Percentiles rank a stretch among this genome's conserved stretches.
Conservation (phyloP, 2,329 filamentous ascomycete species). For the Macrophomina tecta region DNA sequence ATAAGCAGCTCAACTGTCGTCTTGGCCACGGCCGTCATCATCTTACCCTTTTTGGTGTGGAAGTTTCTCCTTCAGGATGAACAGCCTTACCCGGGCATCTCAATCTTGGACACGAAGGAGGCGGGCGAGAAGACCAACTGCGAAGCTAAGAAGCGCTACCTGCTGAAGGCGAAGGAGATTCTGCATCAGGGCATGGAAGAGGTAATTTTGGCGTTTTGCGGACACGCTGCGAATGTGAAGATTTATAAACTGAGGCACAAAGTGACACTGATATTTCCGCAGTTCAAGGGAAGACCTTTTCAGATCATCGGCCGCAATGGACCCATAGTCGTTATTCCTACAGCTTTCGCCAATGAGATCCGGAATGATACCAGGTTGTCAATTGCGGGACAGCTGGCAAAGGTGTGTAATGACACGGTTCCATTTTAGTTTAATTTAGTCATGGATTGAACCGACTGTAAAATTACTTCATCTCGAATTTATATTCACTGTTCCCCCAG, state of each 20-base stretch:
- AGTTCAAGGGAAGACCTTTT: conserved; percentile 6
- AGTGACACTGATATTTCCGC: neutral
- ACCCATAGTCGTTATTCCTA: neutral
- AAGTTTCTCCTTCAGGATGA: neutral
- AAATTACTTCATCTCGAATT: too few relatives aligned
- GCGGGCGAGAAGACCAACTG: neutral
- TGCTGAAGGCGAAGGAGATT: neutral
- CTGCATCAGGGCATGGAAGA: conserved; percentile 11
- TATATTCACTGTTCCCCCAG: too few relatives aligned
- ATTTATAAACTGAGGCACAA: neutral
- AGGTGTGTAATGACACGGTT: neutral
- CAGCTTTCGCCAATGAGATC: conserved; percentile 5
- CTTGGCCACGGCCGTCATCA: neutral
- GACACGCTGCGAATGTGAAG: too few relatives aligned
- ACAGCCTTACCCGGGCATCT: conserved; percentile 1
- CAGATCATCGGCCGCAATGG: conserved; percentile 4
- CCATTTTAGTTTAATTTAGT: too few relatives aligned
- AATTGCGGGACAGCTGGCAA: too few relatives aligned
- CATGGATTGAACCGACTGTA: too few relatives aligned
- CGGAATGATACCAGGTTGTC: neutral
- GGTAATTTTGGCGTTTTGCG: too few relatives aligned
- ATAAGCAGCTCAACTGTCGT: neutral
- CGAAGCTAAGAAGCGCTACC: neutral
- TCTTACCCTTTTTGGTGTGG: neutral
- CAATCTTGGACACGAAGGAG: neutral